Percentiles rank a stretch among this genome's conserved stretches.
phyloP scores from a whole-genome alignment of 2,329 filamentous ascomycete species.

The Canariomyces notabilis region DNA sequence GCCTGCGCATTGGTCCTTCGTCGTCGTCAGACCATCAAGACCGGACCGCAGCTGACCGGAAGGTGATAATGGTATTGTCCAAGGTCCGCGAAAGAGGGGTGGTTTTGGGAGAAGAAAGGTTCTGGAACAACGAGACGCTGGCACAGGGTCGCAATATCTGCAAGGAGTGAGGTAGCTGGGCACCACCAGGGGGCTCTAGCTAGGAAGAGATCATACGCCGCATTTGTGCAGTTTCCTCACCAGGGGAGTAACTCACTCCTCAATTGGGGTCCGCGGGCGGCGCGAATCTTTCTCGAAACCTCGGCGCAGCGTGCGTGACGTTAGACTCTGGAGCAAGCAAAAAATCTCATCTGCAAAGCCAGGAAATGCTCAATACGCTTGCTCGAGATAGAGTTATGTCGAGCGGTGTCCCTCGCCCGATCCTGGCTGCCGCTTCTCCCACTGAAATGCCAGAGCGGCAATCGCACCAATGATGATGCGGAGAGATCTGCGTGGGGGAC shows the following conservation, averaged over 20 bases:
- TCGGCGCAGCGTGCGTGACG: background rate
- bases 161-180: constrained; percentile 2
- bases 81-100: background rate
- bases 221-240: constrained; percentile 10
- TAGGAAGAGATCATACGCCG: constrained; percentile 6
- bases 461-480: constrained; percentile 11
- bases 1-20: constrained; percentile 14
- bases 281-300: constrained; percentile 8
- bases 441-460: constrained; percentile 8
- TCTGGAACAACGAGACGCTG: constrained; percentile 5
- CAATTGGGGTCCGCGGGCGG: constrained; percentile 7
- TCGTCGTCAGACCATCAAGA: constrained; percentile 15
- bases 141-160: constrained; percentile 12
- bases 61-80: background rate
- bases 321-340: too few species aligned
- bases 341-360: background rate
- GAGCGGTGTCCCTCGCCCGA: background rate
- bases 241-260: background rate
- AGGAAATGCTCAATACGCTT: background rate
- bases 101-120: background rate
- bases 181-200: constrained; percentile 4
- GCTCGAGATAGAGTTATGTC: background rate
- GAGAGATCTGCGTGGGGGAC: background rate
- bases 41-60: background rate
- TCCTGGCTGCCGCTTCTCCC: constrained; percentile 7